Evolutionary conservation across 352 stramenopile species (phyloP), one percentile per base, ranked within the genome.

Genomic region (Globisporangium polare): DNA sequence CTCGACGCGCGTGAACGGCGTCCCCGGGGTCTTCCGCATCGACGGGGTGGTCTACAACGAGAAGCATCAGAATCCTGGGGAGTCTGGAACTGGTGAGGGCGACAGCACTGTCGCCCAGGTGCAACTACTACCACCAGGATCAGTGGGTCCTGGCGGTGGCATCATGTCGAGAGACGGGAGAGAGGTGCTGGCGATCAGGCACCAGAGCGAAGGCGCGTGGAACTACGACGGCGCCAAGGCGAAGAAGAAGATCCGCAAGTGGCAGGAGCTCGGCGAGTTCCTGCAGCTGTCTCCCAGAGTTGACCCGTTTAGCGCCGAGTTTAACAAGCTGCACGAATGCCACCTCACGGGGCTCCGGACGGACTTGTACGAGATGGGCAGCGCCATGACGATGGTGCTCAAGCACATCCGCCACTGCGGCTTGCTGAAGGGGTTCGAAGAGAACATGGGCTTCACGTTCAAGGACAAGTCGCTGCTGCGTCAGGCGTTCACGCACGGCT

Each of bases 401-500:
- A 92, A 92, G 69, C 87, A 92, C 66, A 68, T 96, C 29, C 82
- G 84, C 12, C 77, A 96, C 59, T 91, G 82, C 60, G 80, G 77
- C 24, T 53, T 91, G 22, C 65, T 94, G 3, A 68, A 73, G 20
- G 86, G 71, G 43, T 94, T 96, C 57, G 79, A 88, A 63, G 43
- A 37, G 15, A 67, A 67, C 22, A 89, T 92, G 77, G 75, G 72
- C 5, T 57, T 94, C 9, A 67, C 53, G 15, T 92, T 94, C 33
- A 73, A 74, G 7, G 82, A 94, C 67, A 92, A 89, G 66, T 73
- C 85, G 17, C 67, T 96, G 41, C 65, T 94, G 41, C 83, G 83
- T 0, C 85, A 94, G 62, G 87, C 87, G 15, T 96, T 94, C 65
- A 94, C 85, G 15, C 87, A 96, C 41, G 76, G 70, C 10, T 96